Evolutionary conservation across 495 filamentous ascomycete species (phyloP), one percentile per base, ranked within the genome.

Genomic region (Penicillium parvum): DNA sequence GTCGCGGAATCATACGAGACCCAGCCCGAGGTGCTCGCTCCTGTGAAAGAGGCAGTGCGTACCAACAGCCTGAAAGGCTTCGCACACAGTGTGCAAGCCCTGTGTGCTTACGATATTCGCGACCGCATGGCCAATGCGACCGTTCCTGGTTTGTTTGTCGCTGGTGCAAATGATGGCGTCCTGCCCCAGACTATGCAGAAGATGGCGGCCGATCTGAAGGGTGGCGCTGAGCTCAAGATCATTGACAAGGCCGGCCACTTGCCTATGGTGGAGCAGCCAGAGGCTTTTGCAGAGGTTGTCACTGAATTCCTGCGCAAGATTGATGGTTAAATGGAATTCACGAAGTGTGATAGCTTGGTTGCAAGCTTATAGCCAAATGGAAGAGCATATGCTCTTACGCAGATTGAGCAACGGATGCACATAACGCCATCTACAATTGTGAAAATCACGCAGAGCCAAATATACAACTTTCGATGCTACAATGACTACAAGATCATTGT

Each of bases 251-350:
- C 85, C 0, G 87, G 87, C 0, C 87, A 92, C 67, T 60, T 92
- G 64, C 87, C 87, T 3, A 92, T 92, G 87, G 81, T 77, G 25
- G 86, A 92, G 69, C 77, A 83, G 45, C 82, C 84, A 7, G 62
- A 64, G 45, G 76, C 73, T 9, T 85, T 88, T 60, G 79, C 79
- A 47, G 70, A 74, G 30, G 74, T 77, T 25, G 74, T 88, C 5
- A 65, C 69, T 33, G 66, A 52, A 20, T 83, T 80, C 41, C 50
- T 87, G 48, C 16, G 51, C 34, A 55, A 61, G 40, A 53, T 61
- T 33, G 57, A 61, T 49, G 50, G 42, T 28, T 57, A 37, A 45
- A 26, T 32, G n/a, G n/a, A n/a, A n/a, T n/a, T n/a, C n/a, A n/a
- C n/a, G n/a, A n/a, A n/a, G n/a, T n/a, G n/a, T n/a, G n/a, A n/a